phyloP scores from a whole-genome alignment of 2,329 filamentous ascomycete species.

The Blumeriella jaapii region DNA sequence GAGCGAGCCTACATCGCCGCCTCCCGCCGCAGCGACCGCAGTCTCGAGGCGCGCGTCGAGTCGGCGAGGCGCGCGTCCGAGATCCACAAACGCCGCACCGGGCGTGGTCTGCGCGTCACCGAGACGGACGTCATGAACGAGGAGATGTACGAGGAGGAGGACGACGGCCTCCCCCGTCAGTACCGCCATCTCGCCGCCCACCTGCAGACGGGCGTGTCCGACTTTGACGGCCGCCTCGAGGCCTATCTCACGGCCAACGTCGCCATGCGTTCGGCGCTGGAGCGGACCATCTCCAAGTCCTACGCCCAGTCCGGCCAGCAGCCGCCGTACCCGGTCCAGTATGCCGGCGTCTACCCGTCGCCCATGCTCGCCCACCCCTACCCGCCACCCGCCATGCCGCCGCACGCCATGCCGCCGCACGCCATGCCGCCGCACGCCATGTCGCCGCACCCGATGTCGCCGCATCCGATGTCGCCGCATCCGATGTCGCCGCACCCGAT shows the following conservation, averaged over 20 bases:
- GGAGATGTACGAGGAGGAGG: constrained; percentile 94
- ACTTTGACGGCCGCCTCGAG: constrained; percentile 18
- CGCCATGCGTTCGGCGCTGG: constrained; percentile 40
- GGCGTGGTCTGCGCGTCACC: constrained; percentile 68
- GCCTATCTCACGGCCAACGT: constrained; percentile 46
- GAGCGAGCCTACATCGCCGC: constrained; percentile 88
- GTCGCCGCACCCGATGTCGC: constrained; percentile 5
- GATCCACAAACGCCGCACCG: constrained; percentile 80
- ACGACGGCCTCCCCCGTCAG: constrained; percentile 63
- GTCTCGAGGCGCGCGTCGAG: constrained; percentile 75
- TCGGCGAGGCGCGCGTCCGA: constrained; percentile 82
- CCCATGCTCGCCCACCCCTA: constrained; percentile 23
- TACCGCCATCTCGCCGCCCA: constrained; percentile 53
- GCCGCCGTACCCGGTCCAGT: constrained; percentile 26
- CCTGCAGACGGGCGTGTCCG: constrained; percentile 28
- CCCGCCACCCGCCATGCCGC: constrained; percentile 15
- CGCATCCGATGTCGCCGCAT: constrained; percentile 10
- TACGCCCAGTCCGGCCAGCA: constrained; percentile 26
- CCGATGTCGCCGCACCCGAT: constrained; percentile 22
- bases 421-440: constrained; percentile 13
- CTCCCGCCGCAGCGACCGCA: constrained; percentile 75
- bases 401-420: constrained; percentile 12
- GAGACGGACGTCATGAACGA: constrained; percentile 81
- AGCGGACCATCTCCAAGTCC: constrained; percentile 32
- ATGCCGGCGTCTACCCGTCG: constrained; percentile 19